These are phyloP conservation scores for Dendrobium chrysotoxum DNA, from an alignment of 106 monocot species.

Conservation along the genomic window DNA sequence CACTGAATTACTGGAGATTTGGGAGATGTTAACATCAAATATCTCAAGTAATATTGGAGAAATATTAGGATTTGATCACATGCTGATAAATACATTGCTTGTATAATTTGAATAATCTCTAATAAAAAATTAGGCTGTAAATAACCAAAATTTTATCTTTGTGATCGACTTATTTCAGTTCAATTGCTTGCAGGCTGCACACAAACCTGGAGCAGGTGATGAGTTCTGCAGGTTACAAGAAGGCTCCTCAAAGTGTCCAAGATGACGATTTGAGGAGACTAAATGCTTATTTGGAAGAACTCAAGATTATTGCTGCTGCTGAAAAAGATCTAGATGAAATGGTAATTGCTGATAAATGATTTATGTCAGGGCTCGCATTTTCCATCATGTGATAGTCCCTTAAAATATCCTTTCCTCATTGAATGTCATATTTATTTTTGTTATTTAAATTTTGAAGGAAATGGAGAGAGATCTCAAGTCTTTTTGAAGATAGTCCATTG, in stretches of 20 bases:
- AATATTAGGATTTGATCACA: too few species aligned
- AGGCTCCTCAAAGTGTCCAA: slow-evolving; percentile 53
- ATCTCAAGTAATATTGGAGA: too few species aligned
- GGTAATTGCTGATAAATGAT: slow-evolving; percentile 8
- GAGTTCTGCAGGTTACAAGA: slow-evolving; percentile 52
- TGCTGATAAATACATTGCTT: too few species aligned
- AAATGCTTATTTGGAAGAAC: slow-evolving; percentile 49
- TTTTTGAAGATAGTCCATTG: too few species aligned
- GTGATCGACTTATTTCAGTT: not conserved
- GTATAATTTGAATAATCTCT: too few species aligned
- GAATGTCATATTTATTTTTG: not conserved
- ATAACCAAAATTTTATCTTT: too few species aligned
- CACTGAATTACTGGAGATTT: too few species aligned
- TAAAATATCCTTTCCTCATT: not conserved
- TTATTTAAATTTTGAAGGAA: not conserved
- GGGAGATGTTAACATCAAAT: too few species aligned
- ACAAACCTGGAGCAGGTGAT: slow-evolving; percentile 33
- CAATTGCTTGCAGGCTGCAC: slow-evolving; percentile 31
- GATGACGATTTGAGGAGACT: slow-evolving; percentile 60
- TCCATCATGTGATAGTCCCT: not conserved
- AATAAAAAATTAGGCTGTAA: too few species aligned
- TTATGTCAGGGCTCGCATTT: not conserved
- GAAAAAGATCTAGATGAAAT: slow-evolving; percentile 40
- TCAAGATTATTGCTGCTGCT: slow-evolving; percentile 54
- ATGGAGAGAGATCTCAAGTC: too few species aligned